Base-by-base conservation (phyloP, 345 rosid species). In the Gossypium bickii region DNA sequence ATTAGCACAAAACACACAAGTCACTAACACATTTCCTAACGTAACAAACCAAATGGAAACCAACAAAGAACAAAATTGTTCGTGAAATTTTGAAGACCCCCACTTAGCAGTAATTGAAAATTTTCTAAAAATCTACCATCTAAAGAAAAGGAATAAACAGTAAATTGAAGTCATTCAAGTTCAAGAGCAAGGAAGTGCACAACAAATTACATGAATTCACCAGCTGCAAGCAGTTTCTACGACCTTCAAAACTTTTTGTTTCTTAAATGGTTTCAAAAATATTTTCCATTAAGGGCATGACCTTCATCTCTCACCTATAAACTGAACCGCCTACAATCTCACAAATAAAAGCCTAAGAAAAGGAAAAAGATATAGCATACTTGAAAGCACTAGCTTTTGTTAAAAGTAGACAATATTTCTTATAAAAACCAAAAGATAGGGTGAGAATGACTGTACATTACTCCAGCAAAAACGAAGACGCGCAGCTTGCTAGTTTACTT, bases 401-500 rank as follows among this genome's bases (percentile, higher is more conserved):
- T 16, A 59, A 68, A 67, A 41, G 55, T 25, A 78, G 64, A 79
- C 59, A 55, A 61, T 24, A 55, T 13, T 29, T 20, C 15, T 63
- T 24, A 25, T n/a, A 44, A 60, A 60, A 73, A 66, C 24, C 27
- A 25, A 25, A 25, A 25, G 27, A 25, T 3, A 25, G 16, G 18
- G 18, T 62, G 44, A 67, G 27, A 77, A 56, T 70, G 72, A 47
- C 77, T 78, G 67, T 91, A 95, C 99, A 86, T 93, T 95, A 82
- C 99, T 93, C 99, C 99, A 95, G 83, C 98, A 95, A 85, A 85
- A 93, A 63, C 89, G 96, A 85, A 95, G 98, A 44, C 97, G 99
- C 55, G 98, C 99, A 70, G 98, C 90, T 82, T 85, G 75, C 80
- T 93, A 98, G 81, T 95, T 93, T 71, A 95, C 82, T 72, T 64